A percentile compares a stretch with the other conserved stretches of the same genome.
Evolutionary conservation across 2,329 filamentous ascomycete species (phyloP).

Genomic region (Cladorrhinum sp.): DNA sequence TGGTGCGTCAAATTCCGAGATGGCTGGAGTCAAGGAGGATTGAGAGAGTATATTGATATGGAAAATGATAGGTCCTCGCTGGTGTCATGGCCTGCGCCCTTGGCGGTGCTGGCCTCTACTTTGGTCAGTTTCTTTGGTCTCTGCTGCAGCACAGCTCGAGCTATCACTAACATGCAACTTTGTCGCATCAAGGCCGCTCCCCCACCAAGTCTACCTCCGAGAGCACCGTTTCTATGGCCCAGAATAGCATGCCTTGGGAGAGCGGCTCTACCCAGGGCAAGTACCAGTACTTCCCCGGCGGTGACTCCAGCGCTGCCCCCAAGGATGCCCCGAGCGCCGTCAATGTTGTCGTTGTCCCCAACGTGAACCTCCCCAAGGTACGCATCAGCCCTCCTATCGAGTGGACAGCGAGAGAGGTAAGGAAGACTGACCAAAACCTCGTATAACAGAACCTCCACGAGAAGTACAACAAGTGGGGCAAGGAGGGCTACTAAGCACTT

Average conservation of each 20-base stretch:
- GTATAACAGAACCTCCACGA: conserved; percentile 76
- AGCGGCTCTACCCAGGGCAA: conserved; percentile 61
- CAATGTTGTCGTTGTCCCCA: conserved; percentile 90
- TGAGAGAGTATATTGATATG: neutral
- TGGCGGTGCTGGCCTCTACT: conserved; percentile 85
- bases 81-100: conserved; percentile 89
- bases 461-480: conserved; percentile 99
- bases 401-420: neutral
- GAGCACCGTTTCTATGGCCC: conserved; percentile 68
- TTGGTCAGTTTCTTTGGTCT: conserved; percentile 53
- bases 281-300: conserved; percentile 80
- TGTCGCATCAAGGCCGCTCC: conserved; percentile 62
- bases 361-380: conserved; percentile 90
- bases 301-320: conserved; percentile 70
- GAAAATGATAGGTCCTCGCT: conserved; percentile 68
- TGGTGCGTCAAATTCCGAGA: conserved; percentile 38
- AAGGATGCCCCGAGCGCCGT: conserved; percentile 92
- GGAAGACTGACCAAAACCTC: conserved; percentile 8
- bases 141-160: conserved; percentile 1
- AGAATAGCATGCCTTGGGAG: conserved; percentile 90
- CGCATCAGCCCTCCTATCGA: conserved; percentile 23
- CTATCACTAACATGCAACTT: conserved; percentile 1
- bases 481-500: conserved; percentile 75
- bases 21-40: neutral
- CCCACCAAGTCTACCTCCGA: conserved; percentile 86